These are phyloP conservation scores for Tuber melanosporum DNA, from an alignment of 495 filamentous ascomycete genomes.

Conservation along the genomic window DNA sequence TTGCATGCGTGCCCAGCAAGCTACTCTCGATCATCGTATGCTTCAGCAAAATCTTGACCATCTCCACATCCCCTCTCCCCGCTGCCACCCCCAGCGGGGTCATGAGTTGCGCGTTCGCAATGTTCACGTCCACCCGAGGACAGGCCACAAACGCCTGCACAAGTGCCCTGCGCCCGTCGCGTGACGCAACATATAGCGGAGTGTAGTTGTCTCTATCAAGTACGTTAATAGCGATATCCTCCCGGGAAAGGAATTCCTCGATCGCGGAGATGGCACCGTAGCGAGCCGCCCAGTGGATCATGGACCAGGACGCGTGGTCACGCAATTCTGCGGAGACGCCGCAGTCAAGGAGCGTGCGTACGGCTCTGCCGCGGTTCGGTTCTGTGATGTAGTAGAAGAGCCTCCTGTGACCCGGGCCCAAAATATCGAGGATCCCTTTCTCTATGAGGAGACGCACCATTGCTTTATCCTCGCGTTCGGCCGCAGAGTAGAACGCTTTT, in stretches of 20 bases:
- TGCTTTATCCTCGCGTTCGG: slow-evolving; percentile 11
- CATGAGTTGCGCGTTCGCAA: background rate
- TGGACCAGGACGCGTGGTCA: background rate
- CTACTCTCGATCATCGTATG: background rate
- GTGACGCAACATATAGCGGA: background rate
- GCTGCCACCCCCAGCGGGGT: background rate
- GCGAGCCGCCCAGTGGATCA: slow-evolving; percentile 1
- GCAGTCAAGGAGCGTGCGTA: background rate
- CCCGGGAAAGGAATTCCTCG: background rate
- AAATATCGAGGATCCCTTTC: slow-evolving; percentile 12
- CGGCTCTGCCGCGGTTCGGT: background rate
- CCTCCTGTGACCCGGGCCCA: background rate
- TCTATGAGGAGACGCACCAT: slow-evolving; percentile 27
- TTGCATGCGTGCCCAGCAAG: background rate
- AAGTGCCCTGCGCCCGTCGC: background rate
- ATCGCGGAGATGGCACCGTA: background rate
- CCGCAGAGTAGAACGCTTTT: slow-evolving; percentile 21
- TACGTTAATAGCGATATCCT: background rate
- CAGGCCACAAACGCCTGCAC: background rate
- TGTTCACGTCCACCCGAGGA: background rate
- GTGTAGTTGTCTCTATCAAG: background rate
- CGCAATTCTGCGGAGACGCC: background rate
- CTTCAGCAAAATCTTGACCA: background rate
- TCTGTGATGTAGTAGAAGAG: background rate
- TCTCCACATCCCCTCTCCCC: background rate